Conservation (phyloP, 2,329 filamentous ascomycete species). For the Fusarium gaditjirri region DNA sequence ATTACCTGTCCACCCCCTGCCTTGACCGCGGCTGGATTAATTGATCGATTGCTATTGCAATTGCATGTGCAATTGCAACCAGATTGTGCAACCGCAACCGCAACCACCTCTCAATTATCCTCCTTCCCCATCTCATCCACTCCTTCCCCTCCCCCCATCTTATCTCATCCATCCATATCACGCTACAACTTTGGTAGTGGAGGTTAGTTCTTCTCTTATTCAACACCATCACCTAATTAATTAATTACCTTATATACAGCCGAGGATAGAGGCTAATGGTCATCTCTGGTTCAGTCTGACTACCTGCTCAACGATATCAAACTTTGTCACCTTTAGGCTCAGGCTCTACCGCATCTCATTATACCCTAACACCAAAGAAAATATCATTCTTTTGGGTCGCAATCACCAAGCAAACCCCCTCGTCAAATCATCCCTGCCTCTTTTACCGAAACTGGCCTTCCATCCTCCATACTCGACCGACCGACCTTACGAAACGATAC, state of each 20-base stretch:
- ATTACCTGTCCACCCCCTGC: background rate
- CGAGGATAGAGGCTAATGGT: conserved; percentile 7
- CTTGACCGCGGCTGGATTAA: conserved; percentile 17
- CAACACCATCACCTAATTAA: conserved; percentile 34
- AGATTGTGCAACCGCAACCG: conserved; percentile 34
- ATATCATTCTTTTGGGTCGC: conserved; percentile 22
- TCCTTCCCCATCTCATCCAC: conserved; percentile 28
- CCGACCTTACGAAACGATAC: conserved; percentile 18
- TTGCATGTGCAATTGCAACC: conserved; percentile 35
- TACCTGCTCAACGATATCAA: background rate
- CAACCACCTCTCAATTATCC: conserved; percentile 32
- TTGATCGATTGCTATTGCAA: conserved; percentile 5
- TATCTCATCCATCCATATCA: conserved; percentile 28
- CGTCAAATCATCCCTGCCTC: conserved; percentile 44
- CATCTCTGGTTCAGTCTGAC: background rate
- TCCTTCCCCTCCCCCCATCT: conserved; percentile 14
- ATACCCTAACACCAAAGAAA: background rate
- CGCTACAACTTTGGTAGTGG: conserved; percentile 9
- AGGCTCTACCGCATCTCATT: background rate
- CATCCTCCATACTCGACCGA: background rate
- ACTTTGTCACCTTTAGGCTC: background rate
- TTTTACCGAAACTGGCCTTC: conserved; percentile 43
- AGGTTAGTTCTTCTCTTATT: conserved; percentile 16
- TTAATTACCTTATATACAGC: background rate
- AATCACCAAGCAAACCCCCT: conserved; percentile 23